A percentile compares a stretch with the other conserved stretches of the same genome.
Conservation (phyloP, 768 basidiomycete genomes). For the Tylopilus plumbeoviolaceoides region DNA sequence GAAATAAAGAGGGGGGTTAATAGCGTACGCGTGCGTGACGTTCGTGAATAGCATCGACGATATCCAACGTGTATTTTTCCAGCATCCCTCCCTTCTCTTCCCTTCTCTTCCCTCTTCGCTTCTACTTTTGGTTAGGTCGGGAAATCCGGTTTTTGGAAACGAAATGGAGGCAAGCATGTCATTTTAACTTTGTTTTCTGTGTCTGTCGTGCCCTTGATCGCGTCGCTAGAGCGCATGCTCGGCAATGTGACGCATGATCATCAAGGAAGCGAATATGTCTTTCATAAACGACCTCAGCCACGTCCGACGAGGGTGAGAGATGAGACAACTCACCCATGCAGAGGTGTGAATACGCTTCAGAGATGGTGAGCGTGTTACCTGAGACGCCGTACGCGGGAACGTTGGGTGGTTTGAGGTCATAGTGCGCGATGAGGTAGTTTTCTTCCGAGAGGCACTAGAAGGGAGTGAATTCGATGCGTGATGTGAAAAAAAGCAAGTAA, state of each 20-base stretch:
- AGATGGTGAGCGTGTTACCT: slow-evolving; percentile 59
- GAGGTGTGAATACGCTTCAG: slow-evolving; percentile 50
- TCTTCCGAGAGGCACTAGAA: slow-evolving; percentile 52
- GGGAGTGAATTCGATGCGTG: not conserved
- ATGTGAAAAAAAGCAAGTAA: slow-evolving; percentile 7
- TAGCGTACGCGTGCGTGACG: not conserved
- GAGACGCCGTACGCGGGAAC: slow-evolving; percentile 56
- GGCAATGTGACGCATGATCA: slow-evolving; percentile 62
- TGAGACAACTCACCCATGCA: slow-evolving; percentile 44
- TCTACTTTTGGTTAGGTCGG: not conserved
- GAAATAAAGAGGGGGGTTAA: not conserved
- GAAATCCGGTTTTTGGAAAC: slow-evolving; percentile 6
- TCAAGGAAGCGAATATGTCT: slow-evolving; percentile 58
- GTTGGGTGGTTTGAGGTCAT: slow-evolving; percentile 53
- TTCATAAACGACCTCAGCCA: slow-evolving; percentile 4
- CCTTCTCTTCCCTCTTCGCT: not conserved
- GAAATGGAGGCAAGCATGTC: not conserved
- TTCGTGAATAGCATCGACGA: not conserved
- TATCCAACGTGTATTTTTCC: not conserved
- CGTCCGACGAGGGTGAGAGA: not conserved
- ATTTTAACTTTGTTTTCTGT: not conserved
- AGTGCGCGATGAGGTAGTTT: slow-evolving; percentile 59
- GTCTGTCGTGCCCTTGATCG: not conserved
- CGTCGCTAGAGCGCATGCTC: slow-evolving; percentile 40
- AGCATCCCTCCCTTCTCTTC: not conserved